Evolutionary conservation across 1,284 basidiomycete species (phyloP).

Genomic region (Cutaneotrichosporon sp.): DNA sequence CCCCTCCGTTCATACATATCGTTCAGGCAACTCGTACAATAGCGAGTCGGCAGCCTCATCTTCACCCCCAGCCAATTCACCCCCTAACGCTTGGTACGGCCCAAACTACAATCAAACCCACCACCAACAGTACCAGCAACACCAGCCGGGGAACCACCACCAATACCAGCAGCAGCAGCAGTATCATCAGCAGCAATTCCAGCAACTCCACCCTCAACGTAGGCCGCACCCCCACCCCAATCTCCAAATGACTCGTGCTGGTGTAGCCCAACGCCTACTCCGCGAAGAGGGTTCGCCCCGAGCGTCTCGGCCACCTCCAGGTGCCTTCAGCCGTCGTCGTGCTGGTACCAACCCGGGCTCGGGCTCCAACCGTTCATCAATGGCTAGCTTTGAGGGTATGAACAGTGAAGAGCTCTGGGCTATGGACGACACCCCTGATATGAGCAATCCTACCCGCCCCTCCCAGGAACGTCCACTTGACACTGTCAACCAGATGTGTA

Average conservation of each 20-base stretch:
- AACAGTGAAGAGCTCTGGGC: conserved; percentile 43
- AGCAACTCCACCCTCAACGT: conserved; percentile 16
- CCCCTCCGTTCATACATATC: conserved; percentile 5
- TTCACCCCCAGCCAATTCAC: background rate
- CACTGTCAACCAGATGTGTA: conserved; percentile 39
- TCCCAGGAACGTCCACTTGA: conserved; percentile 44
- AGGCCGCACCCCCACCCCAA: conserved; percentile 10
- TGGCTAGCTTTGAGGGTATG: conserved; percentile 28
- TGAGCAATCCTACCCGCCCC: conserved; percentile 42
- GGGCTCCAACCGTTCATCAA: conserved; percentile 33
- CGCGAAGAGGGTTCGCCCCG: conserved; percentile 5
- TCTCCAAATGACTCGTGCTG: conserved; percentile 18
- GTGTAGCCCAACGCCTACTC: conserved; percentile 10
- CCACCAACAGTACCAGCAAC: no score
- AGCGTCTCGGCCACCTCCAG: background rate
- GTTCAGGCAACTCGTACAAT: background rate
- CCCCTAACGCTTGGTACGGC: conserved; percentile 4
- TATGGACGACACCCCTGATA: conserved; percentile 37
- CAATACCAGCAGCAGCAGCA: background rate
- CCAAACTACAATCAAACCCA: background rate
- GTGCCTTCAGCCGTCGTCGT: conserved; percentile 12
- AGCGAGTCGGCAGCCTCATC: background rate
- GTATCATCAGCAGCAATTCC: conserved; percentile 5
- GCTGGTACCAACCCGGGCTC: conserved; percentile 12
- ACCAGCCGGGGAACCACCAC: no score